Evolutionary conservation across 108 stramenopile genomes (phyloP).

Genomic region (Schizochytrium sp.): DNA sequence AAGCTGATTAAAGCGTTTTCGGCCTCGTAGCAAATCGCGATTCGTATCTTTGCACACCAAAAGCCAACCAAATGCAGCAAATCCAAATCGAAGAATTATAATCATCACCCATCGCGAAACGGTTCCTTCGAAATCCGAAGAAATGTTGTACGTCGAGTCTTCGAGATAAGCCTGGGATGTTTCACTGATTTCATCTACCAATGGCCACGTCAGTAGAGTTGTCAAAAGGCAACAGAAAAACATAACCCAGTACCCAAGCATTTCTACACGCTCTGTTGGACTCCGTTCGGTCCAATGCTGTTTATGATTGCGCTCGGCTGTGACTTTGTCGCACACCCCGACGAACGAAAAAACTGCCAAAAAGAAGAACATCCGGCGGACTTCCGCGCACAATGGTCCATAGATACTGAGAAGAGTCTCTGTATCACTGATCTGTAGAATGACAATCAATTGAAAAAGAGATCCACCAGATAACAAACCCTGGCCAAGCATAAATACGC

Average conservation of each 20-base stretch:
- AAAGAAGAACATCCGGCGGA: conserved; percentile 61
- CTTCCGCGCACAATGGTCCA: conserved; percentile 22
- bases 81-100: conserved; percentile 18
- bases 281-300: neutral
- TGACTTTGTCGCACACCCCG: conserved; percentile 56
- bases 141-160: neutral
- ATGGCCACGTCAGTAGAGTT: conserved; percentile 28
- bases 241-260: conserved; percentile 26
- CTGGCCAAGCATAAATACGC: conserved; percentile 37
- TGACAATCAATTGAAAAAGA: conserved; percentile 38
- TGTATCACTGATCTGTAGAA: neutral
- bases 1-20: conserved; percentile 14
- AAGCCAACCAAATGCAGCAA: conserved; percentile 52
- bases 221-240: conserved; percentile 14
- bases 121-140: neutral
- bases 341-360: conserved; percentile 35
- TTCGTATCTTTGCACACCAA: conserved; percentile 56
- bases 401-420: conserved; percentile 11
- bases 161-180: neutral
- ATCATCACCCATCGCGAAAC: neutral
- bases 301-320: conserved; percentile 23
- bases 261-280: conserved; percentile 25
- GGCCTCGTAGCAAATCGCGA: conserved; percentile 36
- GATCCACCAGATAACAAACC: conserved; percentile 41
- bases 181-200: conserved; percentile 40